Conservation (phyloP, 768 basidiomycete genomes). For the Chiua virens region DNA sequence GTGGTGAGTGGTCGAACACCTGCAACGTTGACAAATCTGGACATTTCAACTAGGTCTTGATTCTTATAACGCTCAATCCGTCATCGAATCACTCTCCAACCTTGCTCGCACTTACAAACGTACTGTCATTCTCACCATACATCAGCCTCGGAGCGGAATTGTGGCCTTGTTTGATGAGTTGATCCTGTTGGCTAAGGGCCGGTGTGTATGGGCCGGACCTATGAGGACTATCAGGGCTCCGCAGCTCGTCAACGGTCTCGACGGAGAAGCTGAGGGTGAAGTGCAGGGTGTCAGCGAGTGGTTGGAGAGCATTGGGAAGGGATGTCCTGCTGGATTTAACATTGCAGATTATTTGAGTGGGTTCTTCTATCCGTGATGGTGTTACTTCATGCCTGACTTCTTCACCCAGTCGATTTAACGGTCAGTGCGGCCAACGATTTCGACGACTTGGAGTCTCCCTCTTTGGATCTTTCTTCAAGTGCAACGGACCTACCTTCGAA, state of each 20-base stretch:
- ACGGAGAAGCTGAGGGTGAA: constrained; percentile 13
- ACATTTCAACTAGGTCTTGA: constrained; percentile 65
- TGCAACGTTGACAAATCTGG: constrained; percentile 1
- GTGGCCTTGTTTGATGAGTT: constrained; percentile 94
- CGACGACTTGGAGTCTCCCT: constrained; percentile 33
- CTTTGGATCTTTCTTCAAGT: constrained; percentile 29
- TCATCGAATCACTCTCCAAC: constrained; percentile 83
- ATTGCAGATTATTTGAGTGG: constrained; percentile 94
- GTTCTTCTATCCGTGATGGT: constrained; percentile 28
- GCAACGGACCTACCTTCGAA: constrained; percentile 35
- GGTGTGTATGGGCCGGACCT: constrained; percentile 39
- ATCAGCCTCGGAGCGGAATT: constrained; percentile 97
- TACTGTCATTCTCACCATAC: constrained; percentile 96
- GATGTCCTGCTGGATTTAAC: constrained; percentile 93
- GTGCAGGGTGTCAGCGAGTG: constrained; percentile 48
- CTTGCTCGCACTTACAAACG: constrained; percentile 88
- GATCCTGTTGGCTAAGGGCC: constrained; percentile 80
- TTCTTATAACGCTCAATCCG: constrained; percentile 93
- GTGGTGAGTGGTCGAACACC: constrained; percentile 51
- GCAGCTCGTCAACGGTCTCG: constrained; percentile 4
- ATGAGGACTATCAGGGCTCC: constrained; percentile 17
- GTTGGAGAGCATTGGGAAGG: constrained; percentile 73
- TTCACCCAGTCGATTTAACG: constrained; percentile 63
- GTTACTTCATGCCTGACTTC: constrained; percentile 2
- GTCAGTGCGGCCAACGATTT: constrained; percentile 52